Percentiles rank a stretch among this genome's conserved stretches.
These are phyloP conservation scores for Dictyostelium intermedium DNA, from an alignment of 78 protist genomes.

Conservation along the genomic window DNA sequence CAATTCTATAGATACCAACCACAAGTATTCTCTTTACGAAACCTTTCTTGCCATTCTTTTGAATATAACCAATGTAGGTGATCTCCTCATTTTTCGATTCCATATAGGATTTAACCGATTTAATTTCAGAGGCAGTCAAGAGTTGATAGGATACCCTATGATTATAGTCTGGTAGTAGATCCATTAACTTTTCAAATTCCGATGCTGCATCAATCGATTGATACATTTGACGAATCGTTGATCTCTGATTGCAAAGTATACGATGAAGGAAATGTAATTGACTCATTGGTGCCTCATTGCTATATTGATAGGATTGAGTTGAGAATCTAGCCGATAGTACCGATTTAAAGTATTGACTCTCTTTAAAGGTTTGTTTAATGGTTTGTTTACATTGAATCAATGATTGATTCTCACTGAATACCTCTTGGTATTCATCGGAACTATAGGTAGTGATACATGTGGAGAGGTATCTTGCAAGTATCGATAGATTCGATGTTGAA, in stretches of 20 bases:
- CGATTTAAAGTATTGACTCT: conserved; percentile 27
- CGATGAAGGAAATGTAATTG: conserved; percentile 54
- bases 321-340: conserved; percentile 42
- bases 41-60: conserved; percentile 36
- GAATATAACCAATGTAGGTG: conserved; percentile 24
- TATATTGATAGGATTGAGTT: conserved; percentile 35
- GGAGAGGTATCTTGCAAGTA: conserved; percentile 1
- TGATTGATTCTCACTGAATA: background rate
- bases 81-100: conserved; percentile 41
- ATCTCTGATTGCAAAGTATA: background rate
- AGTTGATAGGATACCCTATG: conserved; percentile 1
- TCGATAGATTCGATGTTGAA: background rate
- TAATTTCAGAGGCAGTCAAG: conserved; percentile 10
- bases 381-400: background rate
- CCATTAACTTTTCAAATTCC: conserved; percentile 30
- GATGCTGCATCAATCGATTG: background rate
- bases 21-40: conserved; percentile 43
- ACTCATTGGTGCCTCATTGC: conserved; percentile 59
- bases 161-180: conserved; percentile 7
- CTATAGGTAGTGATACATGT: background rate
- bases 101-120: conserved; percentile 22
- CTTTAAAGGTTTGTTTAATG: conserved; percentile 17
- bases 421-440: background rate
- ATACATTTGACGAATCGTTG: background rate
- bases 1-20: conserved; percentile 4